These are phyloP conservation scores for Trichoderma citrinoviride DNA, from an alignment of 2,329 filamentous ascomycete genomes.

Conservation along the genomic window DNA sequence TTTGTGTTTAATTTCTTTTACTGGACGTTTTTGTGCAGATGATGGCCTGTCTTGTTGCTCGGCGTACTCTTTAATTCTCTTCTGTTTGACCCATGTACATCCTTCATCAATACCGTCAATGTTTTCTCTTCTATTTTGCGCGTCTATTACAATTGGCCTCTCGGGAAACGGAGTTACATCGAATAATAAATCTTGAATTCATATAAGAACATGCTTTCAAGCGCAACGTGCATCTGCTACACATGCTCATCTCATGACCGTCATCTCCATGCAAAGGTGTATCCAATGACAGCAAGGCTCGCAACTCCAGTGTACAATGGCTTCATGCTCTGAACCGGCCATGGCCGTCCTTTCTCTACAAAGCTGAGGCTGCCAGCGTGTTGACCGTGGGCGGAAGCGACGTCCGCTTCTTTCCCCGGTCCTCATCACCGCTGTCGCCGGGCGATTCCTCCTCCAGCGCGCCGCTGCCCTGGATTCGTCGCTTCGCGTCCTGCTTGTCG, in stretches of 20 bases:
- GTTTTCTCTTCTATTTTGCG: neutral
- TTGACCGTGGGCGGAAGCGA: conserved; percentile 37
- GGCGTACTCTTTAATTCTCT: no score
- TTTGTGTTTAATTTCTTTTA: no score
- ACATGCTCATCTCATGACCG: conserved; percentile 14
- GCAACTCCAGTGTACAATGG: neutral
- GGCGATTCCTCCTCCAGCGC: conserved; percentile 41
- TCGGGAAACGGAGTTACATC: neutral
- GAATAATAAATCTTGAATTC: neutral
- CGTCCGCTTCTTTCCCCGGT: conserved; percentile 26
- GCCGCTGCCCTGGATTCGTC: conserved; percentile 66
- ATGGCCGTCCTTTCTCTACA: conserved; percentile 28
- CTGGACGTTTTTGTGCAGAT: no score
- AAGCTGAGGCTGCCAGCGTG: conserved; percentile 40
- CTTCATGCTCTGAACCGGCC: neutral
- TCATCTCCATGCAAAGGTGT: conserved; percentile 3
- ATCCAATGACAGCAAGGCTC: conserved; percentile 17
- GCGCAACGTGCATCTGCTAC: conserved; percentile 1
- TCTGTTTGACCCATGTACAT: no score
- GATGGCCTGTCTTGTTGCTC: no score
- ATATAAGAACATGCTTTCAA: neutral
- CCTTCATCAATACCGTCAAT: neutral
- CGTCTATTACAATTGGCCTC: no score
- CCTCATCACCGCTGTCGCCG: conserved; percentile 41
- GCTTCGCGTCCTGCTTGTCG: conserved; percentile 81